Percentiles rank a stretch among this genome's conserved stretches.
Conservation (phyloP, 1,284 basidiomycete species). For the Boletus hoseneyae region DNA sequence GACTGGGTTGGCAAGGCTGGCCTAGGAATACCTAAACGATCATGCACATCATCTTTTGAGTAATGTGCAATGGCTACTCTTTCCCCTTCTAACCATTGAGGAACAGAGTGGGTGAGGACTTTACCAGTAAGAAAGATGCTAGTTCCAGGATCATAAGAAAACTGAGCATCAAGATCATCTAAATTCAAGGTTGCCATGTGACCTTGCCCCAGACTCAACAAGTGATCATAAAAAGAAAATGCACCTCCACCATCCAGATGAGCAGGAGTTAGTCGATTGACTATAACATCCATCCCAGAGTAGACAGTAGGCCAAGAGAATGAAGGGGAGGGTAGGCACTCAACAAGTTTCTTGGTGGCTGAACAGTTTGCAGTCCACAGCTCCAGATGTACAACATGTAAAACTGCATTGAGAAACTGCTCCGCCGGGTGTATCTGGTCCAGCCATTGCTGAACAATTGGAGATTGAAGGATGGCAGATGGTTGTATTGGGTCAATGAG, state of each 20-base stretch:
- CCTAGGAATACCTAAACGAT: not conserved
- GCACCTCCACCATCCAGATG: not conserved
- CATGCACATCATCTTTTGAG: constrained; percentile 12
- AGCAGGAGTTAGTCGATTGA: not conserved
- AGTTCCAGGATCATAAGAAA: constrained; percentile 6
- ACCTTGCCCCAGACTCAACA: constrained; percentile 3
- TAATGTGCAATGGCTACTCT: constrained; percentile 10
- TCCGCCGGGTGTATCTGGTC: not conserved
- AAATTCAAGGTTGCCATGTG: constrained; percentile 2
- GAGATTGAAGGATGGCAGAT: too few species aligned
- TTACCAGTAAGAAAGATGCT: not conserved
- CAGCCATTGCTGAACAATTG: too few species aligned
- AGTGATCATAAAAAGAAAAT: not conserved
- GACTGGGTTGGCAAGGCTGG: not conserved
- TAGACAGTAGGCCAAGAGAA: constrained; percentile 6
- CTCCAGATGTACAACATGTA: not conserved
- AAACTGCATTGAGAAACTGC: not conserved
- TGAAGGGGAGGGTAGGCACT: not conserved
- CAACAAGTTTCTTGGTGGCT: not conserved
- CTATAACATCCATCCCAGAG: constrained; percentile 6
- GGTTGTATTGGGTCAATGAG: too few species aligned
- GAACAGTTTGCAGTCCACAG: not conserved
- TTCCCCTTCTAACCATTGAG: constrained; percentile 1
- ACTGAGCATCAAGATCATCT: constrained; percentile 1
- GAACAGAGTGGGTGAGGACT: constrained; percentile 1